These are phyloP conservation scores for Fistulinella prunicolor DNA, from an alignment of 768 basidiomycete genomes.

Conservation along the genomic window DNA sequence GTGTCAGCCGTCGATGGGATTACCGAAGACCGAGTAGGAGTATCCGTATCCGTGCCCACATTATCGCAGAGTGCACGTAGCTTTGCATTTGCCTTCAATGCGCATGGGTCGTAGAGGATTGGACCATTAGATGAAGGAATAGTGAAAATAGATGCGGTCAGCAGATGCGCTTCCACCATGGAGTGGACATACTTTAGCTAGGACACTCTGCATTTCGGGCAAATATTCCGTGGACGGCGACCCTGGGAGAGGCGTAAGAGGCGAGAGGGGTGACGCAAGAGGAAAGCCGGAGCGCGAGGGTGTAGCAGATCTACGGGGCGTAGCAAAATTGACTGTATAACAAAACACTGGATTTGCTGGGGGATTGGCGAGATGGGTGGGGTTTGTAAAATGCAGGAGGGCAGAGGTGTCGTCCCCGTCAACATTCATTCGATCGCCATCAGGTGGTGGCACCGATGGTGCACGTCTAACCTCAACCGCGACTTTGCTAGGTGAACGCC, in stretches of 20 bases:
- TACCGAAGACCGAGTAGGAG: not conserved
- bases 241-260: slow-evolving; percentile 51
- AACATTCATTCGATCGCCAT: slow-evolving; percentile 24
- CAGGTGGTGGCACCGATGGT: slow-evolving; percentile 20
- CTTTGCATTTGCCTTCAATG: slow-evolving; percentile 4
- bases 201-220: slow-evolving; percentile 11
- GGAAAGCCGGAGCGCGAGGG: slow-evolving; percentile 1
- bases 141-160: not conserved
- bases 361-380: slow-evolving; percentile 5
- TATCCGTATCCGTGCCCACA: not conserved
- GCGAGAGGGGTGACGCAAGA: slow-evolving; percentile 33
- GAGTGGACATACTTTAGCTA: slow-evolving; percentile 19
- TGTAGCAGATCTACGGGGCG: slow-evolving; percentile 17
- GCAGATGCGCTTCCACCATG: not conserved
- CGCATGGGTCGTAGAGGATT: not conserved
- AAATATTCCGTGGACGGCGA: slow-evolving; percentile 35
- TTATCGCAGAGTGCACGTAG: not conserved
- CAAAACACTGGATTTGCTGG: slow-evolving; percentile 10
- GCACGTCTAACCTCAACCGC: slow-evolving; percentile 26
- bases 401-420: slow-evolving; percentile 15
- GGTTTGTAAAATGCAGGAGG: slow-evolving; percentile 25
- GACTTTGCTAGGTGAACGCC: slow-evolving; percentile 22
- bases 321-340: slow-evolving; percentile 29
- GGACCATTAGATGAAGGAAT: not conserved
- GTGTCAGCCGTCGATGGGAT: slow-evolving; percentile 3